These are phyloP conservation scores for Clavispora phyllophila DNA, from an alignment of 805 yeast genomes.

Conservation along the genomic window DNA sequence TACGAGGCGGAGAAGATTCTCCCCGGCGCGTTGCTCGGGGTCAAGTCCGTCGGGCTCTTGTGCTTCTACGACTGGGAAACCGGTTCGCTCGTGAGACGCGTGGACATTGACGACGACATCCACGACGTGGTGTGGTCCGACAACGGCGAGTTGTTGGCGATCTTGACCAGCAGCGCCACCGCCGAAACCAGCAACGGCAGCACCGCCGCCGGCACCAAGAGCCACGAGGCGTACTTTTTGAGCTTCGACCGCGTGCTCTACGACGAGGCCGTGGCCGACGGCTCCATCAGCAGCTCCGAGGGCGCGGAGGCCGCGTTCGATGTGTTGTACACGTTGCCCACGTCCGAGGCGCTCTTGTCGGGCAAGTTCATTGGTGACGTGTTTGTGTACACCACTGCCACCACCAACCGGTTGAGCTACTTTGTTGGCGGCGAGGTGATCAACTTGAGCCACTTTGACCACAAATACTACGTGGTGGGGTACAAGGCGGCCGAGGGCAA, in stretches of 20 bases:
- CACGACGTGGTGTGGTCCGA: constrained; percentile 87
- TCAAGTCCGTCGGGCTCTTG: constrained; percentile 77
- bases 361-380: constrained; percentile 99
- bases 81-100: constrained; percentile 77
- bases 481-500: constrained; percentile 81
- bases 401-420: constrained; percentile 81
- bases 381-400: constrained; percentile 79
- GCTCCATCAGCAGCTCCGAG: constrained; percentile 66
- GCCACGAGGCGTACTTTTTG: constrained; percentile 72
- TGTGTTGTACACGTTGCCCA: constrained; percentile 69
- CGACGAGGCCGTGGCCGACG: constrained; percentile 55
- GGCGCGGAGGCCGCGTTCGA: constrained; percentile 87
- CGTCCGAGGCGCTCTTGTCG: constrained; percentile 67
- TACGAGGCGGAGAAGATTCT: constrained; percentile 75
- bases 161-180: constrained; percentile 40
- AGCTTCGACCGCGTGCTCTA: constrained; percentile 66
- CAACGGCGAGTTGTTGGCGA: constrained; percentile 81
- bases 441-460: constrained; percentile 90
- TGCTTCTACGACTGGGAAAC: constrained; percentile 93
- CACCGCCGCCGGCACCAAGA: constrained; percentile 32
- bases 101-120: constrained; percentile 74
- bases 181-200: constrained; percentile 17
- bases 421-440: constrained; percentile 91
- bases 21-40: constrained; percentile 86
- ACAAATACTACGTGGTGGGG: constrained; percentile 79